Conservation (phyloP, 1,284 basidiomycete species). For the Trichosporon ovoides region DNA sequence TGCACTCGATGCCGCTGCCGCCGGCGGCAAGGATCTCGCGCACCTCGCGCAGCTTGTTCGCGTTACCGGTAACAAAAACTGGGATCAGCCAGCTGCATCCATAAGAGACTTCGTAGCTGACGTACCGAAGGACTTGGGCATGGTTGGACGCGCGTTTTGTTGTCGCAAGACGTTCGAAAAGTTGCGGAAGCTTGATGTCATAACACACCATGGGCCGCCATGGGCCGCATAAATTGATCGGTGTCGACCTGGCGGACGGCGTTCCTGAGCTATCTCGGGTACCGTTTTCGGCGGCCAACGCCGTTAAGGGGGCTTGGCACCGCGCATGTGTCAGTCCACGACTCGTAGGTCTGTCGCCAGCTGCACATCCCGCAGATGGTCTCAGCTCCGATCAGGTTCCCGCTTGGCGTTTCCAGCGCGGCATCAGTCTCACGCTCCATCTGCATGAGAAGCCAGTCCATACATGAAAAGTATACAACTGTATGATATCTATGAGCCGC, state of each 20-base stretch:
- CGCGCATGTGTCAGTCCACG: no score
- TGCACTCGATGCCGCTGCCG: constrained; percentile 36
- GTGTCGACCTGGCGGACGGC: neutral
- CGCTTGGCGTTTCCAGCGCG: no score
- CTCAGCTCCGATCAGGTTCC: no score
- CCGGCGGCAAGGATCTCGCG: constrained; percentile 50
- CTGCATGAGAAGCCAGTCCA: neutral
- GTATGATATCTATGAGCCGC: constrained; percentile 1
- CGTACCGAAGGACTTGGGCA: constrained; percentile 21
- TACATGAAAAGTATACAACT: constrained; percentile 6
- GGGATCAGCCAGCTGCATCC: neutral
- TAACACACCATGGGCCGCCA: neutral
- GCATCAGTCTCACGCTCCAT: neutral
- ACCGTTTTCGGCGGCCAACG: no score
- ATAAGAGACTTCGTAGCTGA: neutral
- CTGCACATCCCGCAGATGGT: no score
- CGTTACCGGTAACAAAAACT: constrained; percentile 94
- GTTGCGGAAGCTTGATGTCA: constrained; percentile 1
- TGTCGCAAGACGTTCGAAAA: neutral
- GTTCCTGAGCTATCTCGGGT: no score
- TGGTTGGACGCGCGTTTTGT: neutral
- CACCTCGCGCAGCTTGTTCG: constrained; percentile 88
- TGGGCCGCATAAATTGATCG: neutral
- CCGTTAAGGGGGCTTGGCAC: no score
- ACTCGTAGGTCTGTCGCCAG: no score